A percentile compares a stretch with the other conserved stretches of the same genome.
These are phyloP conservation scores for Picochlorum sp. DNA, from an alignment of 139 green algal genomes.

Conservation along the genomic window DNA sequence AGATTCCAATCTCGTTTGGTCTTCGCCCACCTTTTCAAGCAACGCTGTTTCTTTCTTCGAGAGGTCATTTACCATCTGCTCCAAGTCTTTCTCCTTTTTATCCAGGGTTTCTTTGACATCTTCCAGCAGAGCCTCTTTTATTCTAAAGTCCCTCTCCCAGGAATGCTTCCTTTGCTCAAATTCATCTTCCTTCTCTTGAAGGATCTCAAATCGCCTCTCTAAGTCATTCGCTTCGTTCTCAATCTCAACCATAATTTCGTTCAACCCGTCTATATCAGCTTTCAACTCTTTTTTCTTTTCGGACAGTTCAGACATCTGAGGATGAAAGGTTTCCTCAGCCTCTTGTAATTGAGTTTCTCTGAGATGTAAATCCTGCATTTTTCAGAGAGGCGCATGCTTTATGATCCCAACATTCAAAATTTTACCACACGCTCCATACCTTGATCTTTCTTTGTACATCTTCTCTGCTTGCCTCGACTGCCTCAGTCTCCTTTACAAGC, in stretches of 20 bases:
- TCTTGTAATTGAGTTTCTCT: slow-evolving; percentile 3
- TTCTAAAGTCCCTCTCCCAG: slow-evolving; percentile 22
- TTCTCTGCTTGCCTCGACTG: too few species aligned
- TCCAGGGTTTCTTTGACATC: neutral
- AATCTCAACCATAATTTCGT: too few species aligned
- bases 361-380: neutral
- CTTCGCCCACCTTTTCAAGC: too few species aligned
- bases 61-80: neutral
- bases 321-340: slow-evolving; percentile 7
- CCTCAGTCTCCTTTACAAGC: too few species aligned
- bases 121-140: slow-evolving; percentile 10
- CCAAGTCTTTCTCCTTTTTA: neutral
- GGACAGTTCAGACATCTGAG: slow-evolving; percentile 25
- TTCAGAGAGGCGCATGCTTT: neutral
- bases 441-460: too few species aligned
- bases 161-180: slow-evolving; percentile 18
- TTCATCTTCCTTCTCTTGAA: neutral
- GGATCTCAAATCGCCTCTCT: slow-evolving; percentile 31
- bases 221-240: slow-evolving; percentile 29
- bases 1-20: neutral
- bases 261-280: too few species aligned
- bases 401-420: neutral
- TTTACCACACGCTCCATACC: neutral
- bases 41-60: neutral
- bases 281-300: slow-evolving; percentile 33